Evolutionary conservation across 768 basidiomycete genomes (phyloP).

Genomic region (Lactarius psammicola): DNA sequence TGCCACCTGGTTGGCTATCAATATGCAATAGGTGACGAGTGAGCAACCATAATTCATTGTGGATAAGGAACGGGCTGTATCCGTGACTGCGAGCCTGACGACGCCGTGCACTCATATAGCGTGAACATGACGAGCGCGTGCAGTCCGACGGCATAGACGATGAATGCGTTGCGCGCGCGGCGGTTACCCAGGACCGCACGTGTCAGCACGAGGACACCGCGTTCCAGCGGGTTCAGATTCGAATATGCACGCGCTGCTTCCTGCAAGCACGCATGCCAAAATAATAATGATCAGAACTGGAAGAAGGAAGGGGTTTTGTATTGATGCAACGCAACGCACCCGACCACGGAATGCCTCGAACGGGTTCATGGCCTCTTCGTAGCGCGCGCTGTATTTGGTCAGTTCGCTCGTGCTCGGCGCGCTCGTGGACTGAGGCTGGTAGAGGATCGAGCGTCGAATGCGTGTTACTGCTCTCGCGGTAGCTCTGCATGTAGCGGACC

Average conservation of each 20-base stretch:
- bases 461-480: conserved; percentile 76
- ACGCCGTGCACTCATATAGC: conserved; percentile 66
- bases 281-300: conserved; percentile 9
- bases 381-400: conserved; percentile 84
- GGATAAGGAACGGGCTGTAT: conserved; percentile 51
- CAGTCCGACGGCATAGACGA: conserved; percentile 77
- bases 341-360: conserved; percentile 96
- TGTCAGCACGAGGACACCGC: conserved; percentile 81
- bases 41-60: conserved; percentile 27
- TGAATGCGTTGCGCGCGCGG: conserved; percentile 84
- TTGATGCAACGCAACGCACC: conserved; percentile 62
- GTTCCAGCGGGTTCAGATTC: conserved; percentile 87
- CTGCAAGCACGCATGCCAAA: conserved; percentile 48
- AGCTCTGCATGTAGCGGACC: conserved; percentile 97
- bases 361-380: conserved; percentile 97
- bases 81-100: conserved; percentile 49
- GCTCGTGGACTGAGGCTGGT: conserved; percentile 40
- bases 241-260: conserved; percentile 94
- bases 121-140: conserved; percentile 83
- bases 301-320: neutral
- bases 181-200: conserved; percentile 86
- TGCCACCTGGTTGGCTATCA: neutral
- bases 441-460: conserved; percentile 66
- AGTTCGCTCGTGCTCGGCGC: conserved; percentile 61
- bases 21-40: neutral